Evolutionary conservation across 306 rosid genomes (phyloP), one percentile per base, ranked within the genome.

Genomic region (Urtica urens): DNA sequence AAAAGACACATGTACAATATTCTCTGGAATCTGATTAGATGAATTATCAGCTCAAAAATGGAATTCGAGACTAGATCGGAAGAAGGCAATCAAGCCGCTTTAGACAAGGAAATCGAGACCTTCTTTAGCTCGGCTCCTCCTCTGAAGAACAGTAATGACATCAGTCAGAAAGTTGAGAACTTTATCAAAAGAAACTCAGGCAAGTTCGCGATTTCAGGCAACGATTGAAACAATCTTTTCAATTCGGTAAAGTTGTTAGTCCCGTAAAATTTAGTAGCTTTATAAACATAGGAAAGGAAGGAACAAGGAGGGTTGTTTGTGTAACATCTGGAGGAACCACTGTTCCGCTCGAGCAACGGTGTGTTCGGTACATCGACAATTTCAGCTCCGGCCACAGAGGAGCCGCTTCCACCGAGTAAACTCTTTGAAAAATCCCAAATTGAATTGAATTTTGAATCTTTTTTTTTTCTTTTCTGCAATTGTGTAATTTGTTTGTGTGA

Each of bases 341-440:
- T 0, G 94, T 92, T 51, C 99, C 99, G 29, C 65, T 88, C 59
- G 97, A 88, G 73, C 94, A 72, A 71, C 76, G 72, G 2, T 83
- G 95, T 44, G 97, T 88, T 49, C 90, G 95, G 40, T 79, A 74
- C 66, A 77, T 90, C 27, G 99, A 90, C 64, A 90, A 90, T 59
- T 90, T 90, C 72, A 90, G 99, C 78, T 90, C 99, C 5, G 99
- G 96, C 60, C 86, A 82, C 57, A 77, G 96, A 73, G 99, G 99
- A 38, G 95, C 99, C 38, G 70, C 99, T 22, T 90, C 99, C 60
- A 85, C 96, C 1, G 96, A 90, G 99, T 90, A 79, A 33, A n/a
- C 72, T 58, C 22, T 38, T 56, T 48, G 21, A 64, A 23, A 53
- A n/a, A 10, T 50, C 57, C n/a, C n/a, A n/a, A n/a, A 29, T 49